Evolutionary conservation across 148 eudicot genomes (phyloP), one percentile per base, ranked within the genome.

Genomic region (Rhododendron molle): DNA sequence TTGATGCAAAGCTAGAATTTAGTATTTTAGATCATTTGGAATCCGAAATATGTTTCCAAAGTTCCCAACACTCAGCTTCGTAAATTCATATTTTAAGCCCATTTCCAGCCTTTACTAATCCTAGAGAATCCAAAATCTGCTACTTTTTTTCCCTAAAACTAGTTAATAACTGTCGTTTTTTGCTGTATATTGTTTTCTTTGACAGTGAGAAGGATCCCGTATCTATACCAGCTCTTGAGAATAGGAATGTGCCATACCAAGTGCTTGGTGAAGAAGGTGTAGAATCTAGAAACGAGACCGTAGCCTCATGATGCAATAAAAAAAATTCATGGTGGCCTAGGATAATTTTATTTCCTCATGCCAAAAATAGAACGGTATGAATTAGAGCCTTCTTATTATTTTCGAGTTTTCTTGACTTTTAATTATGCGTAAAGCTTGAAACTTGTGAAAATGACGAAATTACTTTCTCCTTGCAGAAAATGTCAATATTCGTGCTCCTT

Each of bases 151-250:
- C 0, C 77, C 50, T 28, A 46, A 54, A 9, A 84, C 6, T 60
- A 54, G 52, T 26, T 28, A 38, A 69, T 32, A 28, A 13, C 36
- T 7, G 2, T 30, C 14, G 8, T 71, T 71, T 62, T 32, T 30
- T 71, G 76, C 78, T 20, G 47, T 47, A 30, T 7, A 26, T 47
- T 80, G n/a, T 38, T 50, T 13, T 23, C 2, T 44, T 44, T 4
- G 34, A 28, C 58, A 93, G 95, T 43, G 91, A 89, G 84, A 93
- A 87, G 83, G 86, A 82, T 78, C 86, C 87, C 1, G 54, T 4
- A 44, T 67, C 85, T 34, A 15, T 40, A 18, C 50, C 82, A 52
- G 72, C 38, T 85, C 69, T 81, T 30, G 89, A 80, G 56, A 78
- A 84, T 69, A 46, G 21, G 7, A 56, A 26, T 38, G 85, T 85